Evolutionary conservation across 129 eudicot species (phyloP), one percentile per base, ranked within the genome.

Genomic region (Sambucus nigra): DNA sequence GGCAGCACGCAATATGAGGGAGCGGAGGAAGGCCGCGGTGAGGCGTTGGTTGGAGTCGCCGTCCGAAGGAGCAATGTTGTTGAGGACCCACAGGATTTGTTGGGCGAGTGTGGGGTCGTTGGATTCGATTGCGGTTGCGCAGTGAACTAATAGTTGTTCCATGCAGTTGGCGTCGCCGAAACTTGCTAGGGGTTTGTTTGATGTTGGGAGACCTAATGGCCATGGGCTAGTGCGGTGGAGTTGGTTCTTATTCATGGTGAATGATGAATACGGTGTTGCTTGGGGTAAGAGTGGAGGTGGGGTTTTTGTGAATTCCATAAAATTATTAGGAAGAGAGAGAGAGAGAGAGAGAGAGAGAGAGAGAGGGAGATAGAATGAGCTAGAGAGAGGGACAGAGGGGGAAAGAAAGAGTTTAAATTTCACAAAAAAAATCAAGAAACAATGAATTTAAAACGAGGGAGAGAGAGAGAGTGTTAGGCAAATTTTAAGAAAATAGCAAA

Each of bases 1-100:
- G 1, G 98, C 80, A 8, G 98, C 94, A 3, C 95, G 81, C 1
- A 77, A 45, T 15, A 91, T 68, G 2, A 91, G 78, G 12, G 99
- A 94, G 0, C 95, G 89, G 18, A 91, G 87, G 71, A 91, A 91
- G 2, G 82, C 96, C 25, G 77, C 80, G 0, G 96, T 73, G 32
- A 86, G 77, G 19, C 99, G 74, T 47, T 86, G 94, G 28, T 65
- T 86, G 0, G 99, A 86, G 73, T 82, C 91, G 0, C 99, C 99
- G 25, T 92, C 96, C 0, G 91, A 85, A 1, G 85, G 91, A 1
- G 99, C 99, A 51, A 86, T 92, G 72, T 92, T 92, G 76, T 92
- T 86, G 1, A 92, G 85, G 11, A 92, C 99, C 99, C 99, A 92
- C 13, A 92, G 29, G 74, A 92, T 92, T 49, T 92, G 99, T 53